Percentiles rank a stretch among this genome's conserved stretches.
Evolutionary conservation across 495 filamentous ascomycete species (phyloP).

Genomic region (Trypethelium eluteriae): DNA sequence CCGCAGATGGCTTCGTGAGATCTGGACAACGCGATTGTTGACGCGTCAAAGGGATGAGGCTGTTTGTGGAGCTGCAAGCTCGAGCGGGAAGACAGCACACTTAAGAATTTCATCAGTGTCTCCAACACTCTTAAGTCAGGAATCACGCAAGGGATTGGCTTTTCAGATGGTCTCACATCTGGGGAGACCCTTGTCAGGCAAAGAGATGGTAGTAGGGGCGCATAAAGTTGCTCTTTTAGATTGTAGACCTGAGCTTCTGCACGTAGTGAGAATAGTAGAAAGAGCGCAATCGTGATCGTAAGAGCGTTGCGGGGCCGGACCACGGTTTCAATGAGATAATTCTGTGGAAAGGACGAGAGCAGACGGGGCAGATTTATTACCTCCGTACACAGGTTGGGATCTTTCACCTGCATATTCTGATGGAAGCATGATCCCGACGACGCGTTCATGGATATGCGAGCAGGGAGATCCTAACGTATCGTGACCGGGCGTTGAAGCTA

Average conservation of each 20-base stretch:
- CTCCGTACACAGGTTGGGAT: not conserved
- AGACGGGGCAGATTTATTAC: not conserved
- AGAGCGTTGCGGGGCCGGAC: not conserved
- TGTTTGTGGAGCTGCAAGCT: not conserved
- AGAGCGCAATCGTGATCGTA: not conserved
- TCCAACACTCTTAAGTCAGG: not conserved
- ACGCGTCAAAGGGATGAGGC: not conserved
- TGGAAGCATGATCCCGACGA: not conserved
- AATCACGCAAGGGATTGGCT: constrained; percentile 6
- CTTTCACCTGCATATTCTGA: constrained; percentile 6
- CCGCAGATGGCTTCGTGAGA: constrained; percentile 2
- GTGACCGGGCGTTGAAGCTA: constrained; percentile 8
- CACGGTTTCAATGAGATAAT: not conserved
- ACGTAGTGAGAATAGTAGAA: not conserved
- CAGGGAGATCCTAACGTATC: not conserved
- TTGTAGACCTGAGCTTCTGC: not conserved
- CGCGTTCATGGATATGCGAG: not conserved
- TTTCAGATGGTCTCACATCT: constrained; percentile 7
- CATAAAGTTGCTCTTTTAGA: constrained; percentile 4
- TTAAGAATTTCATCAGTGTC: not conserved
- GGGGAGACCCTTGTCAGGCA: not conserved
- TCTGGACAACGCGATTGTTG: not conserved
- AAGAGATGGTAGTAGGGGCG: not conserved
- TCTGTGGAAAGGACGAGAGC: not conserved
- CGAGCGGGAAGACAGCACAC: not conserved